Evolutionary conservation across 257 asterid species (phyloP).

Genomic region (Anisodus tanguticus): DNA sequence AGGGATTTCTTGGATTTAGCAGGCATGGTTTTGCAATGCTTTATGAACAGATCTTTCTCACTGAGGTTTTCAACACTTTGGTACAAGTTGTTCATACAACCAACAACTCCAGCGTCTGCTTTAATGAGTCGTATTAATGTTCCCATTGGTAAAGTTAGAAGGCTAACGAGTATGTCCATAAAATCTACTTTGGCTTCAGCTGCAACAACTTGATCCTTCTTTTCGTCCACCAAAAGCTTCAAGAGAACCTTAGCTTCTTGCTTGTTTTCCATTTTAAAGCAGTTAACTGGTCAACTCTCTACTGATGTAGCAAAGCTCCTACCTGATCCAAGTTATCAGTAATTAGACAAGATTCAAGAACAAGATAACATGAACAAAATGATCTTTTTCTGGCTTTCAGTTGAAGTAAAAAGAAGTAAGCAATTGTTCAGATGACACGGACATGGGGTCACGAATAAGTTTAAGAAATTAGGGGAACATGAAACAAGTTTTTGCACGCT

Average conservation of each 20-base stretch:
- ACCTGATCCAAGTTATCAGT: neutral
- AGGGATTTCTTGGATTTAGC: neutral
- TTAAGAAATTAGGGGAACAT: neutral
- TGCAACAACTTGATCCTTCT: slow-evolving; percentile 21
- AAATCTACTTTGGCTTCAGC: slow-evolving; percentile 28
- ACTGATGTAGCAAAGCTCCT: neutral
- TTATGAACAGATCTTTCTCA: neutral
- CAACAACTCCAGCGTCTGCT: neutral
- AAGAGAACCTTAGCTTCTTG: neutral
- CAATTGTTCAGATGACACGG: neutral
- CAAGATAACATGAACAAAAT: neutral
- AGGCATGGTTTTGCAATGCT: neutral
- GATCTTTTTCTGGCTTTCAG: neutral
- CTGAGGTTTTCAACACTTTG: neutral
- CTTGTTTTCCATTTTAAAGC: neutral
- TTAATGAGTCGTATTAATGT: slow-evolving; percentile 25
- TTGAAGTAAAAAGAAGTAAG: neutral
- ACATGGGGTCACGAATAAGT: neutral
- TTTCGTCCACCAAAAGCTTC: slow-evolving; percentile 21
- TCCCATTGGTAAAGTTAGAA: slow-evolving; percentile 27
- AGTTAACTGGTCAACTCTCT: neutral
- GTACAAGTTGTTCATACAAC: slow-evolving; percentile 32
- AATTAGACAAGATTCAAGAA: neutral
- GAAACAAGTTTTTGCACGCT: neutral
- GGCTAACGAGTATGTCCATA: slow-evolving; percentile 30